Percentiles rank a stretch among this genome's conserved stretches.
Evolutionary conservation across 768 basidiomycete genomes (phyloP).

Genomic region (Boletus huronensis): DNA sequence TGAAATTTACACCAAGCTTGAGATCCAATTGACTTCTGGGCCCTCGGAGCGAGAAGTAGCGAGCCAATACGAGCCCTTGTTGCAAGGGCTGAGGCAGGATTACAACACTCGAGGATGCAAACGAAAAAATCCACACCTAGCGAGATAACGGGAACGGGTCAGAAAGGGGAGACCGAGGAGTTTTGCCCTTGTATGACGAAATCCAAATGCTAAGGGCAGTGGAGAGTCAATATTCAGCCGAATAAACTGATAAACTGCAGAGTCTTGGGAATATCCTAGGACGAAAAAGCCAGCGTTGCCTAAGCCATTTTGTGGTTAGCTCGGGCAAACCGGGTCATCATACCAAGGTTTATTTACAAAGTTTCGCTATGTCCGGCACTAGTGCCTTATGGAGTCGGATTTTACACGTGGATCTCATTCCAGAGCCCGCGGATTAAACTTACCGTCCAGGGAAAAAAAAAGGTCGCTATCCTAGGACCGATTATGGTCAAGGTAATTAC

Average conservation of each 20-base stretch:
- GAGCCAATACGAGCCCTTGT: not conserved
- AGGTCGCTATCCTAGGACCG: not conserved
- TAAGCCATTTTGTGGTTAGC: not conserved
- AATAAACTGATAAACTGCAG: not conserved
- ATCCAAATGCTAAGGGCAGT: not conserved
- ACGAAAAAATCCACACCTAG: not conserved
- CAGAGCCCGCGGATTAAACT: not conserved
- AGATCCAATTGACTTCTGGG: not conserved
- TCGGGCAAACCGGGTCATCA: too few relatives aligned
- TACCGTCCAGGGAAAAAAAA: not conserved
- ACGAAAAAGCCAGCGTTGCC: too few relatives aligned
- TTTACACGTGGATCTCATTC: not conserved
- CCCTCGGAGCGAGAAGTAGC: not conserved
- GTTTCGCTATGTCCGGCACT: too few relatives aligned
- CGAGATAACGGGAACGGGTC: not conserved
- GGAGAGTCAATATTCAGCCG: not conserved
- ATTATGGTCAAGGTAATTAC: slow-evolving; percentile 13
- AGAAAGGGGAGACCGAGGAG: not conserved
- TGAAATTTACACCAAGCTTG: not conserved
- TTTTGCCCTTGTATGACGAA: not conserved
- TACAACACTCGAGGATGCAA: not conserved
- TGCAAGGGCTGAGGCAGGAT: not conserved
- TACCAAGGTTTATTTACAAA: not conserved
- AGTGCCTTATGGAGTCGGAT: not conserved
- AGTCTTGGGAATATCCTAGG: too few relatives aligned